A percentile compares a stretch with the other conserved stretches of the same genome.
Conservation (phyloP, 805 yeast species). For the Nakazawaea wyomingensis region DNA sequence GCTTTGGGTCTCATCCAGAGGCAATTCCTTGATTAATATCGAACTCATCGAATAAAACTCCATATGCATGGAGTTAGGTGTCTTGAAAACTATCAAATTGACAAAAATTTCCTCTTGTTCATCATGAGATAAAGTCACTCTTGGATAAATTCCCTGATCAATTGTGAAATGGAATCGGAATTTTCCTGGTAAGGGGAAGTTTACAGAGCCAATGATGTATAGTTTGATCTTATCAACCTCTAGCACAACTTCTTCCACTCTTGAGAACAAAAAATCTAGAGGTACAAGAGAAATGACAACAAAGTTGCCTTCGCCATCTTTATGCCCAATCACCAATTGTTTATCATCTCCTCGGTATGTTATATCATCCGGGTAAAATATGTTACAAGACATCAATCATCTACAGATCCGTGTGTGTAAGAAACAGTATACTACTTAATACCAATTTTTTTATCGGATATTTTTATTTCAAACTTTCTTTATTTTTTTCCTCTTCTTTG, state of each 20-base stretch:
- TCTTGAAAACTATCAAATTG: constrained; percentile 48
- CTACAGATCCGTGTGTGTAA: no score
- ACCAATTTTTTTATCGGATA: no score
- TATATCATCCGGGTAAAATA: constrained; percentile 8
- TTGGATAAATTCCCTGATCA: constrained; percentile 13
- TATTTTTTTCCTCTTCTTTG: no score
- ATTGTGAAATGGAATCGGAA: constrained; percentile 15
- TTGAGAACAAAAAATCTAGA: not conserved
- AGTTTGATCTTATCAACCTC: constrained; percentile 19
- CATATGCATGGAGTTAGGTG: constrained; percentile 66
- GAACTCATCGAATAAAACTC: constrained; percentile 75
- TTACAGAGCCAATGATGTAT: constrained; percentile 23
- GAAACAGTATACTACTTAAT: no score
- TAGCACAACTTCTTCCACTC: constrained; percentile 13
- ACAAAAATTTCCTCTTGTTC: constrained; percentile 5
- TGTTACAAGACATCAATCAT: constrained; percentile 4
- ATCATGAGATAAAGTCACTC: constrained; percentile 5
- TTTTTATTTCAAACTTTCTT: no score
- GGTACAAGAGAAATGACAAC: constrained; percentile 23
- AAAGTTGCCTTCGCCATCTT: constrained; percentile 16
- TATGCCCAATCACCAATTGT: constrained; percentile 23
- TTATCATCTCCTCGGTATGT: constrained; percentile 9
- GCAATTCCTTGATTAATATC: constrained; percentile 29
- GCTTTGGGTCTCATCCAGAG: constrained; percentile 28
- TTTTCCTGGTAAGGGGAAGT: constrained; percentile 15